A percentile compares a stretch with the other conserved stretches of the same genome.
phyloP scores from a whole-genome alignment of 2,329 filamentous ascomycete species.

The Scedosporium aurantiacum region DNA sequence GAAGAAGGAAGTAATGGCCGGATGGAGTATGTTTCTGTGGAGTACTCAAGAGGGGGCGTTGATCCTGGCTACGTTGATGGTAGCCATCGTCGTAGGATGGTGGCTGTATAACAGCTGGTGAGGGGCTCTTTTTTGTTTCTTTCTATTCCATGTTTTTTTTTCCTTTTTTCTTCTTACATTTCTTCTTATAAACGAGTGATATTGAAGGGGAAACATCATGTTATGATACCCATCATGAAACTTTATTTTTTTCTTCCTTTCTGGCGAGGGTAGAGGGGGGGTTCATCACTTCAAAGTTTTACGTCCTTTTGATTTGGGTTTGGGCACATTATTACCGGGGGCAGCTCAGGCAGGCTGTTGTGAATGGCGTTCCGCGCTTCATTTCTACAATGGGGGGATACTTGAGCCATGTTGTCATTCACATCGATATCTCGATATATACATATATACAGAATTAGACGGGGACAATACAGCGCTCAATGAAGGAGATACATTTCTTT shows the following conservation, averaged over 20 bases:
- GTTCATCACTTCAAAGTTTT: no score
- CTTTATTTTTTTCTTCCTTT: neutral
- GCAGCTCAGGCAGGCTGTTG: neutral
- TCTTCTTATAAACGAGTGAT: neutral
- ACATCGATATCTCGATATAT: neutral
- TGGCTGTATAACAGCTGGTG: constrained; percentile 3
- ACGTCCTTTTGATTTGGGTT: neutral
- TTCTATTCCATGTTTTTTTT: neutral
- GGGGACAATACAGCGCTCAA: no score
- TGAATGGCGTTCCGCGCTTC: neutral
- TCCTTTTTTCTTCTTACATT: neutral
- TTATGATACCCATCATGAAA: constrained; percentile 1
- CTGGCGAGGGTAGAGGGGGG: neutral
- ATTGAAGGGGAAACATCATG: neutral
- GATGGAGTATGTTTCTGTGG: constrained; percentile 44
- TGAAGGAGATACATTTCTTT: no score
- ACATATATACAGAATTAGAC: neutral
- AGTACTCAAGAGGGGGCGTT: constrained; percentile 40
- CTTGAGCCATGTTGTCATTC: neutral
- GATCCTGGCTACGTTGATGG: constrained; percentile 19
- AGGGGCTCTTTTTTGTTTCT: neutral
- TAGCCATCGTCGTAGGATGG: neutral
- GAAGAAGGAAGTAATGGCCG: constrained; percentile 34
- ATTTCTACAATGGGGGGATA: neutral
- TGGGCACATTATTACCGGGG: neutral